Evolutionary conservation across 108 stramenopile genomes (phyloP), one percentile per base, ranked within the genome.

Genomic region (Stephanodiscus triporus): DNA sequence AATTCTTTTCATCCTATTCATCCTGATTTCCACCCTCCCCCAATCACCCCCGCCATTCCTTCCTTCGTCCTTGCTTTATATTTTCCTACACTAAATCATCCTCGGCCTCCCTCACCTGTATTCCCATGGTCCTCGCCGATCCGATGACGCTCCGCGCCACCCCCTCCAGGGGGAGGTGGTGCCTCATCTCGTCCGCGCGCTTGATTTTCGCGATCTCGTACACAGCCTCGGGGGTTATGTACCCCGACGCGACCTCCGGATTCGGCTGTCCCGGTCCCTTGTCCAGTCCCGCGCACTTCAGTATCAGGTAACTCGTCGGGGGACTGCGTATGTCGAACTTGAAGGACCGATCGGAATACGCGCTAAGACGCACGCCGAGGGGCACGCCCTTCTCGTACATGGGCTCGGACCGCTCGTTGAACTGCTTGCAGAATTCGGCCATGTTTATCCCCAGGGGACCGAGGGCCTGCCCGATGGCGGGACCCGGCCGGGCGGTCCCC

Each of bases 391-490:
- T 86, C 82, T 85, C 84, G 71, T 88, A 92, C 57, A 83, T 76
- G 24, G 66, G 68, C 72, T 84, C 88, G 19, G 94, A 89, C 42
- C 73, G 72, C 32, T 91, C 97, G 75, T 97, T 97, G 77, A 97
- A 97, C 58, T 95, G 89, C 77, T 95, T 93, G 86, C 94, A 95
- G 66, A 97, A 97, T 67, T 96, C 91, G 42, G 93, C 93, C 95
- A 97, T 97, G 88, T 97, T 97, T 69, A 97, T 91, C 50, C 95
- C 97, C 24, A 97, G 82, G 0, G 97, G 97, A 73, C 97, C 97
- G 48, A 97, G 84, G 24, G 97, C 93, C 83, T 97, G 95, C 34
- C 97, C 97, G 63, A 97, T 91, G 48, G 92, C 88, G 9, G 97
- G 97, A 47, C 93, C 93, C 16, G 97, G 97, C 19, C 86, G 86